Evolutionary conservation across 352 stramenopile species (phyloP), one percentile per base, ranked within the genome.

Genomic region (Pythium monospermum): DNA sequence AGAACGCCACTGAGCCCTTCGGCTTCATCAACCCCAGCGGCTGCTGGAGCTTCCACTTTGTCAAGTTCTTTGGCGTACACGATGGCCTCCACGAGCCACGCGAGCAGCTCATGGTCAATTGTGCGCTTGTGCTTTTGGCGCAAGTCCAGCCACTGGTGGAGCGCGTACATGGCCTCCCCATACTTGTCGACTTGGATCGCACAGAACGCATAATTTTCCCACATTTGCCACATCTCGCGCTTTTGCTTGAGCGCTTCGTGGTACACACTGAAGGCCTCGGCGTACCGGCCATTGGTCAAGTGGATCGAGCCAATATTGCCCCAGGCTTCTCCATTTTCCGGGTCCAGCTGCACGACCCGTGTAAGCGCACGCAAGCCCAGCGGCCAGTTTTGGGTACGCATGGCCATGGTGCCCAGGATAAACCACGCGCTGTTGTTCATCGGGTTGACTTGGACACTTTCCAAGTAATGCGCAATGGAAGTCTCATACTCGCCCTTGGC

Each of bases 271-370:
- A 94, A 87, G 10, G 87, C 88, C 57, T 91, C 74, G 8, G 65
- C 55, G 47, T 84, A 96, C 25, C 85, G 72, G 19, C 79, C 69
- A 36, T 87, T 77, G 36, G 69, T 76, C 59, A 98, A 74, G 62
- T 98, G 91, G 37, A 98, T 87, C 37, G 93, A 96, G 38, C 91
- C 93, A 21, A 98, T 75, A 71, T 98, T 98, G 32, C 91, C 92
- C 92, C 89, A 98, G 1, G 92, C 91, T 59, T 98, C 95, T 22
- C 82, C 87, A 54, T 97, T 90, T 49, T 98, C 91, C 6, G 95
- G 94, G 50, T 98, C 87, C 49, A 98, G 84, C 62, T 97, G 87
- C 21, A 97, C 93, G 19, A 98, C 91, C 35, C 93, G 84, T 41
- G 87, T 94, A 61, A 98, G 98, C 19, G 94, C 74, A 16, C 70